Base-by-base conservation (phyloP, 2,329 filamentous ascomycete species). In the Curvularia sp. region DNA sequence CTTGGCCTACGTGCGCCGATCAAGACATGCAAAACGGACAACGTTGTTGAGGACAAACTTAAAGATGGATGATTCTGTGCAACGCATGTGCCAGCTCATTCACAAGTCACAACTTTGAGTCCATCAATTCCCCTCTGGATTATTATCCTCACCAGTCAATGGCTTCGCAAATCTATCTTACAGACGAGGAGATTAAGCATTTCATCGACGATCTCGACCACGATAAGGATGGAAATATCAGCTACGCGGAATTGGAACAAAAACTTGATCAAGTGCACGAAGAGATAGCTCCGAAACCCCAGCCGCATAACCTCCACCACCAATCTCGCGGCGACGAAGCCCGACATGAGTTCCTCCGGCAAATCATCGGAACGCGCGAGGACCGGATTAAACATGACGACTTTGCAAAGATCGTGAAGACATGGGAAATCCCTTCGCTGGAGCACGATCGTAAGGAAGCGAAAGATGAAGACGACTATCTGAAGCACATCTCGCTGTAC, bases 201-300 rank as follows among this genome's bases (percentile, higher is more conserved):
- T 86, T 87, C 53, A 75, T 86, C 41, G 76, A 84, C 57, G 81
- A 83, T 30, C 73, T 87, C 3, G 84, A 86, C 64, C 77, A 79
- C 60, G 78, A 86, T 58, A 77, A 77, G 20, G 80, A 86, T 67
- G 84, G 84, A 12, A 75, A 74, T 63, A 82, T 86, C 56, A 80
- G 82, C 55, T 85, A 85, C 65, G 69, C 70, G 53, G 84, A 86
- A 62, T 66, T 86, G 30, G 83, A 85, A 64, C 75, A 73, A 4
- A 85, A 85, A 60, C 78, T 87, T 1, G 82, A 86, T 41, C 70
- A 82, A 39, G 81, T 84, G 1, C 81, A 85, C 69, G 74, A 82
- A 39, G 79, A 85, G 64, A 76, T 86, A 49, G 78, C 79, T 4
- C 81, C 83, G 0, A 77, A 81, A 52, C 74, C 81, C 3, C 73